A percentile compares a stretch with the other conserved stretches of the same genome.
Conservation (phyloP, 2,329 filamentous ascomycete genomes). For the Monosporascus sp. region DNA sequence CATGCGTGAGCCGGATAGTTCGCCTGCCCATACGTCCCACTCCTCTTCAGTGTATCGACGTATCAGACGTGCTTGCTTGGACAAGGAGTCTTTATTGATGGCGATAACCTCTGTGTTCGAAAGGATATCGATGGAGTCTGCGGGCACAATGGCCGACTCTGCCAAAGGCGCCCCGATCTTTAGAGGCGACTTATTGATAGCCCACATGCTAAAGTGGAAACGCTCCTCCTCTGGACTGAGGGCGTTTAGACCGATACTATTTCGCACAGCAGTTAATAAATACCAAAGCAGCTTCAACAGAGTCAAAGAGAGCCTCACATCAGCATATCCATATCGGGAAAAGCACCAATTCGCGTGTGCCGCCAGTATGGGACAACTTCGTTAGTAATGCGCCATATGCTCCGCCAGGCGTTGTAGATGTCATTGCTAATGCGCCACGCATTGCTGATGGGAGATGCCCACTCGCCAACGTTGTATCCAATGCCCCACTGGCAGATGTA, state of each 20-base stretch:
- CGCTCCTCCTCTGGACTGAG: slow-evolving; percentile 42
- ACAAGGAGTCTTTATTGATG: slow-evolving; percentile 53
- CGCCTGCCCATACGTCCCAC: slow-evolving; percentile 47
- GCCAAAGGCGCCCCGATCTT: slow-evolving; percentile 39
- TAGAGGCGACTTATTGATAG: slow-evolving; percentile 46
- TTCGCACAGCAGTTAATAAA: neutral
- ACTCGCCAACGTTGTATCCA: slow-evolving; percentile 40
- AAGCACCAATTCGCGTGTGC: slow-evolving; percentile 40
- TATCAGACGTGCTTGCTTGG: slow-evolving; percentile 44
- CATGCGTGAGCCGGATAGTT: slow-evolving; percentile 36
- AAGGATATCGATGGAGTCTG: slow-evolving; percentile 36
- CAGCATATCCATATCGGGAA: slow-evolving; percentile 49
- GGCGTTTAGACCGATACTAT: slow-evolving; percentile 40
- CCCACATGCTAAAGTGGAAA: slow-evolving; percentile 49
- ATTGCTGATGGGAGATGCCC: slow-evolving; percentile 40
- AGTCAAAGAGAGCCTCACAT: slow-evolving; percentile 26
- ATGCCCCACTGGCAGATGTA: slow-evolving; percentile 51
- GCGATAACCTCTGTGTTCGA: slow-evolving; percentile 50
- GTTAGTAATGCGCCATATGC: slow-evolving; percentile 47
- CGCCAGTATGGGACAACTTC: slow-evolving; percentile 42
- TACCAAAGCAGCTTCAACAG: neutral
- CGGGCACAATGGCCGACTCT: slow-evolving; percentile 30
- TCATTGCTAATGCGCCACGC: slow-evolving; percentile 50
- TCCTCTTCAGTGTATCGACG: slow-evolving; percentile 42
- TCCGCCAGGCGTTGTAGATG: slow-evolving; percentile 46